phyloP scores from a whole-genome alignment of 2,329 filamentous ascomycete species.

The Penicillium sp. region DNA sequence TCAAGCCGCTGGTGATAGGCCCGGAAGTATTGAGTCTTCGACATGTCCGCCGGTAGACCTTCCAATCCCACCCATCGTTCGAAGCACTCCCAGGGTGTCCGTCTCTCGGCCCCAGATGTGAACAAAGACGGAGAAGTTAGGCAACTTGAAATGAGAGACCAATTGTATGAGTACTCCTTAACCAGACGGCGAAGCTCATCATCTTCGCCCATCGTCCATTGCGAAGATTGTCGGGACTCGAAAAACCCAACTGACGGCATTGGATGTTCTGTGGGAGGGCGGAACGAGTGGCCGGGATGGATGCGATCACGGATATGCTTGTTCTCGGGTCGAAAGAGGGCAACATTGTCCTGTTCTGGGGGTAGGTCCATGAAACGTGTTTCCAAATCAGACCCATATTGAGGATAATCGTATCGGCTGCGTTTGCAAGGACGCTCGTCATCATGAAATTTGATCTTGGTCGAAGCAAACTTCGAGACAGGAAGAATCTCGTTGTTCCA shows the following conservation, averaged over 20 bases:
- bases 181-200: slow-evolving; percentile 85
- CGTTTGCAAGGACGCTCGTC: slow-evolving; percentile 72
- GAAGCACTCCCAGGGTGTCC: slow-evolving; percentile 98
- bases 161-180: slow-evolving; percentile 94
- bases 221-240: slow-evolving; percentile 81
- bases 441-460: slow-evolving; percentile 72
- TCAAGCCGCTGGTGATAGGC: slow-evolving; percentile 68
- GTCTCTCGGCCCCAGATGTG: slow-evolving; percentile 82
- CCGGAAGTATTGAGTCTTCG: slow-evolving; percentile 94
- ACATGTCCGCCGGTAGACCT: slow-evolving; percentile 88
- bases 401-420: slow-evolving; percentile 79
- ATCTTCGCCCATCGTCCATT: slow-evolving; percentile 90
- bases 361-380: slow-evolving; percentile 57
- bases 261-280: slow-evolving; percentile 84
- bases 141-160: slow-evolving; percentile 88
- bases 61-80: slow-evolving; percentile 94
- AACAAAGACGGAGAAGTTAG: slow-evolving; percentile 75
- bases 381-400: slow-evolving; percentile 71
- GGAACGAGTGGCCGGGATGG: slow-evolving; percentile 88
- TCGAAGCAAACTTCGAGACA: slow-evolving; percentile 83
- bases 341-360: slow-evolving; percentile 75
- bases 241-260: slow-evolving; percentile 94
- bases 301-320: slow-evolving; percentile 87
- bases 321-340: slow-evolving; percentile 87
- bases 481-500: slow-evolving; percentile 81